Percentiles rank a stretch among this genome's conserved stretches.
Conservation (phyloP, 371 early-diverging fungal genomes). For the Mucor piriformis region DNA sequence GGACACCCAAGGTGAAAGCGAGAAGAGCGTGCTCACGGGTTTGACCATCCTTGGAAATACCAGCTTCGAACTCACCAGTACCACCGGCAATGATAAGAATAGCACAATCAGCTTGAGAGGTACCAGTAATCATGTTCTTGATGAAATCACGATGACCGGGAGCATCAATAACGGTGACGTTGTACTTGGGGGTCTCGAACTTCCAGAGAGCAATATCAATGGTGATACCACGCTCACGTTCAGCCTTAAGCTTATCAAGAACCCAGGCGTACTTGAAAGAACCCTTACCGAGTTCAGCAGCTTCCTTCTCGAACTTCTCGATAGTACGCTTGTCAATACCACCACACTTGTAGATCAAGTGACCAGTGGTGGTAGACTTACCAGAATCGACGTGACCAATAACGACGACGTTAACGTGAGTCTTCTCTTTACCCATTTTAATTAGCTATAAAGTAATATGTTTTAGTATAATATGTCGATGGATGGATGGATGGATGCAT, state of each 20-base stretch:
- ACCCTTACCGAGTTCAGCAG: constrained; percentile 98
- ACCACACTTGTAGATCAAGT: constrained; percentile 99
- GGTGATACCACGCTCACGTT: constrained; percentile 98
- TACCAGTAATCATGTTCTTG: constrained; percentile 99
- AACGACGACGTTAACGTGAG: constrained; percentile 97
- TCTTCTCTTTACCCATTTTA: constrained; percentile 93
- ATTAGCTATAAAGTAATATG: constrained; percentile 7
- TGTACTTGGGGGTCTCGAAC: constrained; percentile 97
- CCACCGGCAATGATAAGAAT: constrained; percentile 96
- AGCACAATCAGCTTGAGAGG: constrained; percentile 90
- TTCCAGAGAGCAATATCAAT: constrained; percentile 97
- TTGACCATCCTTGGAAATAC: constrained; percentile 99
- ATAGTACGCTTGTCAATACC: constrained; percentile 99
- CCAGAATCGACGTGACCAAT: constrained; percentile 99
- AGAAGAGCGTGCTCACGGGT: constrained; percentile 99
- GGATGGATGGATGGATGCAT: constrained; percentile 31
- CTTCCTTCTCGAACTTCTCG: constrained; percentile 99
- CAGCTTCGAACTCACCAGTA: constrained; percentile 98
- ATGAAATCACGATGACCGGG: constrained; percentile 99
- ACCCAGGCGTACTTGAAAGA: constrained; percentile 98
- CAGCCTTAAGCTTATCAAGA: constrained; percentile 96
- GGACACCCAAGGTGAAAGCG: constrained; percentile 96
- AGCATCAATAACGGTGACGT: constrained; percentile 97
- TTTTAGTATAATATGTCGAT: constrained; percentile 5
- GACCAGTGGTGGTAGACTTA: constrained; percentile 75